Evolutionary conservation across 345 rosid genomes (phyloP).

Genomic region (Anastatica hierochuntica): DNA sequence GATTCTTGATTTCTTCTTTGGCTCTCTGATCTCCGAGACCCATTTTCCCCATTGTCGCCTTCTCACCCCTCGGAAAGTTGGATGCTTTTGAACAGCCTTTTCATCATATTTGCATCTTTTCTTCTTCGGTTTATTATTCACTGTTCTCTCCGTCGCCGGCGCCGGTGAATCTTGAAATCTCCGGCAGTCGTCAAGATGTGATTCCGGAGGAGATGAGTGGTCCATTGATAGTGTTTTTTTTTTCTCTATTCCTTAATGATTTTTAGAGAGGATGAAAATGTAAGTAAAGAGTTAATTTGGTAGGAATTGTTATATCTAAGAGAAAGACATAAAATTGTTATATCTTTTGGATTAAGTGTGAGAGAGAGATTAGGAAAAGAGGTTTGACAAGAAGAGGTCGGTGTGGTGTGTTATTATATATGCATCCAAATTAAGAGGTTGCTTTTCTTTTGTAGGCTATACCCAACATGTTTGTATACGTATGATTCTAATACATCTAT

Average conservation of each 20-base stretch:
- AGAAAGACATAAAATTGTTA: background rate
- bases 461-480: background rate
- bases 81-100: slow-evolving; percentile 36
- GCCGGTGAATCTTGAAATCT: background rate
- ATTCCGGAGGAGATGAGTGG: background rate
- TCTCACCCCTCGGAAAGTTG: slow-evolving; percentile 72
- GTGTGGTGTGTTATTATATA: slow-evolving; percentile 20
- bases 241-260: no score
- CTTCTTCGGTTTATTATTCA: background rate
- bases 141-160: slow-evolving; percentile 2
- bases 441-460: slow-evolving; percentile 16
- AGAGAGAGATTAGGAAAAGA: background rate
- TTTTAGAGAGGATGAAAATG: no score
- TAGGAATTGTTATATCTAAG: background rate
- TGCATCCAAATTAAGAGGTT: slow-evolving; percentile 1
- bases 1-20: no score
- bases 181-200: slow-evolving; percentile 5
- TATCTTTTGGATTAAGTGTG: background rate
- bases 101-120: slow-evolving; percentile 19
- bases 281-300: background rate
- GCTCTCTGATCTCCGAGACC: no score
- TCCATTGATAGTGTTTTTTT: background rate
- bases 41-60: slow-evolving; percentile 97
- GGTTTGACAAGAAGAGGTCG: slow-evolving; percentile 16
- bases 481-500: no score